A percentile compares a stretch with the other conserved stretches of the same genome.
phyloP scores from a whole-genome alignment of 2,329 filamentous ascomycete species.

The Curvularia eragrostidis region DNA sequence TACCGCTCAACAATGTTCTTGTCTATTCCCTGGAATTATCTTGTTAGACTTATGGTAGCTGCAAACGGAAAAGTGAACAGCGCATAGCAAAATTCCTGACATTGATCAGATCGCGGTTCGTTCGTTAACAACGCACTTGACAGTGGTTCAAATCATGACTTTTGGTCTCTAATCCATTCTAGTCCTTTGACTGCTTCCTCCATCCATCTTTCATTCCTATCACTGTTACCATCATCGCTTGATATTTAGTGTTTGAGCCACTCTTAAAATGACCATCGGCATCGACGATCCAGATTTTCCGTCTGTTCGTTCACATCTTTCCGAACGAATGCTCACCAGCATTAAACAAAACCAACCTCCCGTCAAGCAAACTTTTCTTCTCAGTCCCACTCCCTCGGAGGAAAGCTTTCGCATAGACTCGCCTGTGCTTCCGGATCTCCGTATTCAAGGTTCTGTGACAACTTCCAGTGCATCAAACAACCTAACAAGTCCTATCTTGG shows the following conservation, averaged over 20 bases:
- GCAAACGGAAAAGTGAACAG: neutral
- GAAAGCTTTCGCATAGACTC: conserved; percentile 5
- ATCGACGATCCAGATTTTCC: neutral
- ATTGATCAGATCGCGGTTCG: neutral
- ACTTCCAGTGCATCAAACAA: neutral
- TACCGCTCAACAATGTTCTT: neutral
- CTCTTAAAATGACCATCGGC: neutral
- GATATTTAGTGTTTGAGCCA: neutral
- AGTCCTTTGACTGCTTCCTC: neutral
- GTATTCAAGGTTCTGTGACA: neutral
- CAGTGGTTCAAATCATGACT: neutral
- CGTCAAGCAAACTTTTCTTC: conserved; percentile 8
- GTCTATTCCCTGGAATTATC: neutral
- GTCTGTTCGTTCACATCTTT: neutral
- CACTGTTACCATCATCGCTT: neutral
- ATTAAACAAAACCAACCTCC: neutral
- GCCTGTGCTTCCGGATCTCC: neutral
- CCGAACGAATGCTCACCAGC: neutral
- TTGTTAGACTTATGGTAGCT: neutral
- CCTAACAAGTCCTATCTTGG: neutral
- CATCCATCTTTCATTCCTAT: neutral
- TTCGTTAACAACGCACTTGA: neutral
- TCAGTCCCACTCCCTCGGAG: conserved; percentile 6
- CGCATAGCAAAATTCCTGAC: neutral
- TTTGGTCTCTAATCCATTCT: neutral